Conservation (phyloP, 257 asterid species). For the Solanum bulbocastanum region DNA sequence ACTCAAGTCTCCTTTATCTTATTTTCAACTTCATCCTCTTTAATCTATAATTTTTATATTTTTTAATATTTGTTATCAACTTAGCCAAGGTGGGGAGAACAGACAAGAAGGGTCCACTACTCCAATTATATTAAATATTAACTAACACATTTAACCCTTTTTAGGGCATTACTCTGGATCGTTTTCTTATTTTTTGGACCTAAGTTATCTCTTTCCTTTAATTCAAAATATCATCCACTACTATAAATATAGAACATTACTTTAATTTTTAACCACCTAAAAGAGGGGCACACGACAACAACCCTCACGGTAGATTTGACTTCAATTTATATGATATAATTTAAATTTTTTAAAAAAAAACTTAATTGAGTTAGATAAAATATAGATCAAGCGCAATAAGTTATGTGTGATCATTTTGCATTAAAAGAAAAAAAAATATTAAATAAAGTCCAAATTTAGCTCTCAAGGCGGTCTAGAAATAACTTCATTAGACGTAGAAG, state of each 20-base stretch:
- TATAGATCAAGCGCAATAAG: too few species aligned
- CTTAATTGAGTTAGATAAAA: too few species aligned
- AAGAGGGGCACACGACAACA: neutral
- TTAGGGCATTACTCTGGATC: neutral
- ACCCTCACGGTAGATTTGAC: neutral
- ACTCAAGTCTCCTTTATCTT: too few species aligned
- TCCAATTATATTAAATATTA: neutral
- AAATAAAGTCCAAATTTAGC: too few species aligned
- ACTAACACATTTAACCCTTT: neutral
- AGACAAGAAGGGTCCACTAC: conserved; percentile 30
- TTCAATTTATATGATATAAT: neutral
- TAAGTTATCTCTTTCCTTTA: neutral
- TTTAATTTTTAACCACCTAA: neutral
- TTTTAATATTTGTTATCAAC: too few species aligned
- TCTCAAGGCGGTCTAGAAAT: too few species aligned
- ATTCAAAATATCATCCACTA: neutral
- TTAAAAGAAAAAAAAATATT: too few species aligned
- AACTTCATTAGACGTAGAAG: too few species aligned
- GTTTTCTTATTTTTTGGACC: neutral
- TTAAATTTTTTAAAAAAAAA: too few species aligned
- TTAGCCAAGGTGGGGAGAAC: conserved; percentile 17
- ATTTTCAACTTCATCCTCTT: too few species aligned
- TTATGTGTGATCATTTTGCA: too few species aligned
- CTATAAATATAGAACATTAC: neutral
- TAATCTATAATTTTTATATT: too few species aligned